A percentile compares a stretch with the other conserved stretches of the same genome.
These are phyloP conservation scores for Helminthosporium solani DNA, from an alignment of 2,329 filamentous ascomycete species.

Conservation along the genomic window DNA sequence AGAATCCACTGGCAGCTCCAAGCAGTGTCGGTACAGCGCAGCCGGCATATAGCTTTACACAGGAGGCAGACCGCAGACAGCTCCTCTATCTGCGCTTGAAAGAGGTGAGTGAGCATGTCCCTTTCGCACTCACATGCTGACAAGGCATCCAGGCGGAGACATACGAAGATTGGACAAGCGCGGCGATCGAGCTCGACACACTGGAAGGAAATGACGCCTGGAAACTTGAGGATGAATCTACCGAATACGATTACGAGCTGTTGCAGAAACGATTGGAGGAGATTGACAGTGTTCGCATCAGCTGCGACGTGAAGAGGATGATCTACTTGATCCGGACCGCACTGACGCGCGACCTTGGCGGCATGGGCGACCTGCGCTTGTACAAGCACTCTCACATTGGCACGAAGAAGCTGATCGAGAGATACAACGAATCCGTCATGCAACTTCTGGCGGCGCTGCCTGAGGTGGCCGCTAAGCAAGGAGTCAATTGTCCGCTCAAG, in stretches of 20 bases:
- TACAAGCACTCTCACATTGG: constrained; percentile 84
- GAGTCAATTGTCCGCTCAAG: constrained; percentile 55
- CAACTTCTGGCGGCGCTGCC: constrained; percentile 72
- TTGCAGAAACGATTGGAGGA: constrained; percentile 69
- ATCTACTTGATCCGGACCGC: constrained; percentile 78
- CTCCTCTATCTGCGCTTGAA: constrained; percentile 65
- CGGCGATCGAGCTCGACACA: constrained; percentile 73
- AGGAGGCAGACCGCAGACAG: constrained; percentile 50
- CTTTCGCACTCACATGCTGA: constrained; percentile 32
- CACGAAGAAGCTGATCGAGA: constrained; percentile 83
- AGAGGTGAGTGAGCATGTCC: constrained; percentile 53
- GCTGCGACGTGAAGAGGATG: constrained; percentile 73
- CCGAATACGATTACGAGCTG: constrained; percentile 70
- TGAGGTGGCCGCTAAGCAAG: constrained; percentile 56
- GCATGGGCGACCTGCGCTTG: constrained; percentile 79
- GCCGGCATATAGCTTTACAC: constrained; percentile 5
- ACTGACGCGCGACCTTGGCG: constrained; percentile 76
- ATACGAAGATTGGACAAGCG: constrained; percentile 70
- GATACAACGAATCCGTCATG: constrained; percentile 78
- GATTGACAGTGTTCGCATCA: constrained; percentile 71
- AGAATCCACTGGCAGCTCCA: constrained; percentile 34
- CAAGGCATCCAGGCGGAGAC: constrained; percentile 59
- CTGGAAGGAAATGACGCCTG: constrained; percentile 79
- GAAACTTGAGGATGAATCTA: constrained; percentile 68
- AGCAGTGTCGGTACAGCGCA: constrained; percentile 10